These are phyloP conservation scores for Wolfiporia cocos DNA, from an alignment of 1,284 basidiomycete species.

Conservation along the genomic window DNA sequence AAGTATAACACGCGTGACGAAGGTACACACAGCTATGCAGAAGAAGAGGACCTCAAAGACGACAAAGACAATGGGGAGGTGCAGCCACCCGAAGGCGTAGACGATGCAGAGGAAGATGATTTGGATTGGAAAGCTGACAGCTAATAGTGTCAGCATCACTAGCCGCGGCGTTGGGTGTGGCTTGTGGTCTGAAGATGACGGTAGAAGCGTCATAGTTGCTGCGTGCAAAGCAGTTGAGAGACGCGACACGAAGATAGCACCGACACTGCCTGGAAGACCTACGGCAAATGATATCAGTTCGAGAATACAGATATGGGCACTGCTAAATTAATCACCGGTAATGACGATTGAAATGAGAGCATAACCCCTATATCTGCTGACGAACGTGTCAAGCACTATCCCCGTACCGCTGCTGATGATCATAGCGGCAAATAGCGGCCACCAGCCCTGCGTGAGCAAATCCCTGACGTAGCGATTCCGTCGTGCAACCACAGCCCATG, in stretches of 20 bases:
- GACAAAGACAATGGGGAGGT: conserved; percentile 62
- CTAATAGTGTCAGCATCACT: conserved; percentile 62
- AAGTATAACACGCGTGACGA: neutral
- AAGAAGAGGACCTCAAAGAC: conserved; percentile 65
- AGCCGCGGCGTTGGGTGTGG: conserved; percentile 40
- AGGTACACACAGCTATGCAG: conserved; percentile 59
- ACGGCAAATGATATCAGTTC: conserved; percentile 3
- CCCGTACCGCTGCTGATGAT: conserved; percentile 88
- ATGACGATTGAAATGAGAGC: conserved; percentile 87
- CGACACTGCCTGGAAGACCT: conserved; percentile 85
- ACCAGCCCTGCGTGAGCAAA: conserved; percentile 83
- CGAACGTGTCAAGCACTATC: conserved; percentile 87
- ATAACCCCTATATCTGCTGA: conserved; percentile 82
- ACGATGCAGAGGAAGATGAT: conserved; percentile 67
- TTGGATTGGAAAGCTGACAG: conserved; percentile 74
- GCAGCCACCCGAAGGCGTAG: conserved; percentile 68
- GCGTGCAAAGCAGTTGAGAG: conserved; percentile 84
- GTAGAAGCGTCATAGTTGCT: conserved; percentile 27
- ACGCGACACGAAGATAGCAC: conserved; percentile 88
- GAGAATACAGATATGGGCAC: neutral
- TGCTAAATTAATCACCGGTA: conserved; percentile 49
- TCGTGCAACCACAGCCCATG: conserved; percentile 49
- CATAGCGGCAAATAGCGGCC: conserved; percentile 89
- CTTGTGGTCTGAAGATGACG: conserved; percentile 14
- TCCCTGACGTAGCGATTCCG: conserved; percentile 64